These are phyloP conservation scores for Heritiera littoralis DNA, from an alignment of 345 rosid genomes.

Conservation along the genomic window DNA sequence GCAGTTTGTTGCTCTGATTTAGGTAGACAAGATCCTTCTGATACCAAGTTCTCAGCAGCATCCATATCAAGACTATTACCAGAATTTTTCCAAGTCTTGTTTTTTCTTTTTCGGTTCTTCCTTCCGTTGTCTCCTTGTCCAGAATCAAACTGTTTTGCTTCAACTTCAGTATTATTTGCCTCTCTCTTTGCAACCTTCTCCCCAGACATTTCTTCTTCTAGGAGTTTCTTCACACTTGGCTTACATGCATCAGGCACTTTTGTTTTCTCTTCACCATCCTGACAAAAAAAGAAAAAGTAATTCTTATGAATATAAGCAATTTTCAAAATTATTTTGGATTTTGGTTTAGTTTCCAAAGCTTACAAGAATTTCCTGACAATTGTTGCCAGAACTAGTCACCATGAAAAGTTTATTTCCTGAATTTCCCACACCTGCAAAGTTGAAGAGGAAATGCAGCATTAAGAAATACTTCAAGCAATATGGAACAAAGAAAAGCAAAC, in stretches of 20 bases:
- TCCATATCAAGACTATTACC: constrained; percentile 42
- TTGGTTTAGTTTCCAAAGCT: constrained; percentile 30
- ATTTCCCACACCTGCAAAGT: constrained; percentile 45
- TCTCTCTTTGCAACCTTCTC: constrained; percentile 48
- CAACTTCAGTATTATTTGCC: constrained; percentile 41
- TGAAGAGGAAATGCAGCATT: constrained; percentile 14
- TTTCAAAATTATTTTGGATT: not conserved
- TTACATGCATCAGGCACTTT: constrained; percentile 32
- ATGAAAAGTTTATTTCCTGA: constrained; percentile 36
- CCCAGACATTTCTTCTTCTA: constrained; percentile 80
- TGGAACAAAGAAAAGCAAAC: too few species aligned
- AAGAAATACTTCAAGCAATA: not conserved
- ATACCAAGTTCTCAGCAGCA: constrained; percentile 38
- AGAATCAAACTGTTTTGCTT: constrained; percentile 40
- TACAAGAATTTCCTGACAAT: constrained; percentile 47
- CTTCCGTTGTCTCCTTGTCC: constrained; percentile 49
- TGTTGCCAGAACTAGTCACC: constrained; percentile 36
- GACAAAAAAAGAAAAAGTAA: constrained; percentile 11
- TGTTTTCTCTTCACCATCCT: constrained; percentile 57
- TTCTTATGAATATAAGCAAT: not conserved
- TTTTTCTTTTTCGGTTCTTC: constrained; percentile 57
- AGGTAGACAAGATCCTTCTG: constrained; percentile 31
- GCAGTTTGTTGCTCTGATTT: constrained; percentile 35
- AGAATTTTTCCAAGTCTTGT: constrained; percentile 57
- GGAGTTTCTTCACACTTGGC: constrained; percentile 89